Evolutionary conservation across 2,329 filamentous ascomycete species (phyloP).

Genomic region (Sporothrix variecibatus): DNA sequence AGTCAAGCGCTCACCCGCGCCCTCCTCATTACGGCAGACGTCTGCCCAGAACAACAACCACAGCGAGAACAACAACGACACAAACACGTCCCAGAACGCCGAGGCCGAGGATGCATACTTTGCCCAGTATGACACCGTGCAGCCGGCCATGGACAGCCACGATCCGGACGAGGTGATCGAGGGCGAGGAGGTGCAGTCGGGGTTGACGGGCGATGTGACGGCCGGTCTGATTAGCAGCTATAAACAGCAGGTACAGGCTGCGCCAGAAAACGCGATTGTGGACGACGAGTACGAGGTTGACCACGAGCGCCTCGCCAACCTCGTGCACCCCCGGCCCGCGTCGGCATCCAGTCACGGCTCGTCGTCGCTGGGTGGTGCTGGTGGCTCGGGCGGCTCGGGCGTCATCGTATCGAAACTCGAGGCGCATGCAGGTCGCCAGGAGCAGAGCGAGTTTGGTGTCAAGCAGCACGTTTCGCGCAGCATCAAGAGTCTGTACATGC

Average conservation of each 20-base stretch:
- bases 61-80: conserved; percentile 27
- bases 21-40: conserved; percentile 39
- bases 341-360: conserved; percentile 61
- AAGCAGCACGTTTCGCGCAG: conserved; percentile 78
- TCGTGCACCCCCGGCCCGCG: conserved; percentile 59
- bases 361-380: conserved; percentile 42
- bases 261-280: conserved; percentile 27
- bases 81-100: conserved; percentile 32
- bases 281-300: conserved; percentile 42
- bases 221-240: not conserved
- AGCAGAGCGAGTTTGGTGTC: conserved; percentile 70
- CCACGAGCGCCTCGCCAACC: conserved; percentile 40
- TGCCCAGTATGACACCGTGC: conserved; percentile 73
- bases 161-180: conserved; percentile 68
- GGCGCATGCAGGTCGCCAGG: conserved; percentile 56
- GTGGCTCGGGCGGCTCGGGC: conserved; percentile 50
- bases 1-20: conserved; percentile 63
- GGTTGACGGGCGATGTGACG: not conserved
- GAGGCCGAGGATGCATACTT: conserved; percentile 71
- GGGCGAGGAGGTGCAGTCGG: conserved; percentile 41
- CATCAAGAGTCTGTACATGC: conserved; percentile 72
- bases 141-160: conserved; percentile 78
- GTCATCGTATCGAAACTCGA: conserved; percentile 64
- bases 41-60: conserved; percentile 6
- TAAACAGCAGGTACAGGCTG: not conserved